Conservation (phyloP, 495 filamentous ascomycete genomes). For the Recurvomyces mirabilis region DNA sequence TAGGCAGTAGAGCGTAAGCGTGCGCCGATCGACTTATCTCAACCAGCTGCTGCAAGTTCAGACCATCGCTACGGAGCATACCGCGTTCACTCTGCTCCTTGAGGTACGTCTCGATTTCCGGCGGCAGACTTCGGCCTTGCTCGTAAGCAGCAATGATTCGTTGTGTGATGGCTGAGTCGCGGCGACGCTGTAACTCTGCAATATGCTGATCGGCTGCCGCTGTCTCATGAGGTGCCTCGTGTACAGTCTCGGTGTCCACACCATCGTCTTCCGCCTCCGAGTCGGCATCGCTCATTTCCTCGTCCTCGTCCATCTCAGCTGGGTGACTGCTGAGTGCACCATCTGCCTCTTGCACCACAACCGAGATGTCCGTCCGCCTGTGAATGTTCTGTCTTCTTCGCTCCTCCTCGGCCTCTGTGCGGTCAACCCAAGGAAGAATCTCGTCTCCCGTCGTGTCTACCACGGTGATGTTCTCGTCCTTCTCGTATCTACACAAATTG, state of each 20-base stretch:
- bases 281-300: conserved; percentile 8
- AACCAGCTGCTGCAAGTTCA: background rate
- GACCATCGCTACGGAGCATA: background rate
- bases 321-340: conserved; percentile 1
- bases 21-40: background rate
- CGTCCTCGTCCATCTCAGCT: conserved; percentile 6
- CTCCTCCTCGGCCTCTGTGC: conserved; percentile 1
- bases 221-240: conserved; percentile 10
- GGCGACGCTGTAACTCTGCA: conserved; percentile 6
- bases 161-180: conserved; percentile 13
- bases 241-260: conserved; percentile 3
- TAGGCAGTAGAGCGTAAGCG: too few relatives aligned
- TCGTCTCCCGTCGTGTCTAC: conserved; percentile 67
- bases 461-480: conserved; percentile 60
- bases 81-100: conserved; percentile 19
- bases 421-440: conserved; percentile 32
- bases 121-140: conserved; percentile 13
- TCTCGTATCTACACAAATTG: too few relatives aligned
- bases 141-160: conserved; percentile 11
- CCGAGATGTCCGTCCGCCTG: conserved; percentile 13
- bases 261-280: conserved; percentile 8
- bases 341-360: conserved; percentile 20
- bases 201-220: conserved; percentile 8
- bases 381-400: conserved; percentile 10
- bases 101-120: conserved; percentile 19